A percentile compares a stretch with the other conserved stretches of the same genome.
Evolutionary conservation across 805 yeast genomes (phyloP).

Genomic region (Ogataea salicorniae): DNA sequence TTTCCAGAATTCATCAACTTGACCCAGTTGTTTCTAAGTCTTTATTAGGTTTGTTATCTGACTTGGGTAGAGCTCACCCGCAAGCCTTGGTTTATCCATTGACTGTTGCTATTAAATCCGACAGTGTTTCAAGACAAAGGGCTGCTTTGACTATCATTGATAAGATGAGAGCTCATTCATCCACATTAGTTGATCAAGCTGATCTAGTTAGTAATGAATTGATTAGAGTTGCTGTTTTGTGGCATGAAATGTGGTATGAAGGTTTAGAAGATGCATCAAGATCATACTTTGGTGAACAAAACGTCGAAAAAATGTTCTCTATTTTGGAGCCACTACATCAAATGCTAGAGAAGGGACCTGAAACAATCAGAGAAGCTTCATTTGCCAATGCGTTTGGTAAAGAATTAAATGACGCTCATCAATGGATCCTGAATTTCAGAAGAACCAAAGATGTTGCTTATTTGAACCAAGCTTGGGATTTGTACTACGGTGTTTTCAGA

Average conservation of each 20-base stretch:
- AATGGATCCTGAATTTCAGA: conserved; percentile 85
- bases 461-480: conserved; percentile 96
- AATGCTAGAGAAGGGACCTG: conserved; percentile 81
- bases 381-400: conserved; percentile 92
- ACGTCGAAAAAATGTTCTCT: conserved; percentile 90
- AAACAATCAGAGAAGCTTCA: conserved; percentile 86
- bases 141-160: conserved; percentile 92
- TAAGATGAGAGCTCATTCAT: conserved; percentile 84
- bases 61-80: conserved; percentile 92
- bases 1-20: conserved; percentile 95
- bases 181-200: conserved; percentile 83
- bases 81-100: conserved; percentile 94
- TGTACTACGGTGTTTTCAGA: conserved; percentile 89
- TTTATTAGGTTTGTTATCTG: conserved; percentile 72
- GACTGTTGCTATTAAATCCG: conserved; percentile 93
- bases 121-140: conserved; percentile 78
- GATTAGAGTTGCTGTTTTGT: conserved; percentile 88
- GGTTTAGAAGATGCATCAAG: conserved; percentile 96
- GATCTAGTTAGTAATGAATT: conserved; percentile 91
- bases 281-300: conserved; percentile 87
- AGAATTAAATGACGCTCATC: conserved; percentile 86
- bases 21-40: conserved; percentile 78
- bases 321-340: conserved; percentile 86
- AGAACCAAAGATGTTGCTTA: conserved; percentile 82
- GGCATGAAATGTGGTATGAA: conserved; percentile 99